These are phyloP conservation scores for Endocalyx cinctus DNA, from an alignment of 2,329 filamentous ascomycete genomes.

Conservation along the genomic window DNA sequence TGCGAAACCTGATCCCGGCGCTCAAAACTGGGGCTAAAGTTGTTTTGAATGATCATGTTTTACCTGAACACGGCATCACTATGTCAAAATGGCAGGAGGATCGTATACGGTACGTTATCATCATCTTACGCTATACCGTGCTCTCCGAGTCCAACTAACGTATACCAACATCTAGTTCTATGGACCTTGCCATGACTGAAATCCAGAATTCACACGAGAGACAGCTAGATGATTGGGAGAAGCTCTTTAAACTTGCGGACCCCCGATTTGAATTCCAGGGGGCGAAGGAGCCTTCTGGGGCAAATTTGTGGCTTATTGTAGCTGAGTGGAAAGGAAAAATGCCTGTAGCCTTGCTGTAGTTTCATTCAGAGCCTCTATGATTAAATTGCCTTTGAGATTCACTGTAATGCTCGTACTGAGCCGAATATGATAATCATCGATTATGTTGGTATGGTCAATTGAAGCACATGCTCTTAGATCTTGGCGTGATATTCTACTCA, in stretches of 20 bases:
- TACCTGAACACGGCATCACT: neutral
- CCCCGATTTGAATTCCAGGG: constrained; percentile 15
- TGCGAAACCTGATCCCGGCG: constrained; percentile 30
- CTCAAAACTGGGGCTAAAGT: constrained; percentile 22
- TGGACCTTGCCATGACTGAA: constrained; percentile 18
- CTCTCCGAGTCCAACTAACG: too few species aligned
- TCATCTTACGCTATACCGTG: too few species aligned
- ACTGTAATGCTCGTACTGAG: too few species aligned
- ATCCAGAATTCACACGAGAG: constrained; percentile 20
- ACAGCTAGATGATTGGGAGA: constrained; percentile 18
- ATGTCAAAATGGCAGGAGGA: neutral
- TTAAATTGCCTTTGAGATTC: too few species aligned
- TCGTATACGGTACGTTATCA: neutral
- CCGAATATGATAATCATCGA: too few species aligned
- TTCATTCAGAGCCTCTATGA: too few species aligned
- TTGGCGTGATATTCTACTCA: too few species aligned
- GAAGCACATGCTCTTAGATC: too few species aligned
- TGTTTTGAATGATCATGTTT: neutral
- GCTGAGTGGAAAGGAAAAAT: constrained; percentile 19
- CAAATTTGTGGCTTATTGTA: constrained; percentile 14
- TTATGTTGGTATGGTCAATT: too few species aligned
- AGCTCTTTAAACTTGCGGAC: constrained; percentile 13
- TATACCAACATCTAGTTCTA: neutral
- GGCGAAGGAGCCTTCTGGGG: constrained; percentile 12
- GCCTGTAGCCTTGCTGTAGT: too few species aligned